A percentile compares a stretch with the other conserved stretches of the same genome.
Conservation (phyloP, 495 filamentous ascomycete species). For the Rhypophila decipiens region DNA sequence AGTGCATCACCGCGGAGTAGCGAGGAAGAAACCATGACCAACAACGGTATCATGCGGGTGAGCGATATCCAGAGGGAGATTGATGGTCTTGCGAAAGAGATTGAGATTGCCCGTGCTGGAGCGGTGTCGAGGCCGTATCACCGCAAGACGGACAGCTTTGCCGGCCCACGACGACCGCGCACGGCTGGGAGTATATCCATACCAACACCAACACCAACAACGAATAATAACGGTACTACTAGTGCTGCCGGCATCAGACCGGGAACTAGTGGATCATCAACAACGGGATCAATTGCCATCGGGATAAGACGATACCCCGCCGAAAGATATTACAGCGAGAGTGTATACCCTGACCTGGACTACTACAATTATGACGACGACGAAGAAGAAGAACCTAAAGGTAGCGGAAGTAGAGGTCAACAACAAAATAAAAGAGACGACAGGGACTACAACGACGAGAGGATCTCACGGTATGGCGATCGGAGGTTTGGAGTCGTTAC, state of each 20-base stretch:
- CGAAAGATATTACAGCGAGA: slow-evolving; percentile 26
- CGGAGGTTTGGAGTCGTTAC: slow-evolving; percentile 17
- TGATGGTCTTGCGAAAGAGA: slow-evolving; percentile 25
- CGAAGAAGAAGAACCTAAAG: no score
- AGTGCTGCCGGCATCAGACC: slow-evolving; percentile 12
- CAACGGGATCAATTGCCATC: no score
- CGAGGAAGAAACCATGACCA: slow-evolving; percentile 41
- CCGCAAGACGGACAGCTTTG: background rate
- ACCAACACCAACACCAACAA: slow-evolving; percentile 7
- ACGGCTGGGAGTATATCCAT: slow-evolving; percentile 3
- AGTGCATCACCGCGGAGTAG: slow-evolving; percentile 30
- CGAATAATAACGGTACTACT: slow-evolving; percentile 1
- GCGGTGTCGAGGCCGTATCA: background rate
- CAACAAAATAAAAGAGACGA: no score
- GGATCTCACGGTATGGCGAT: slow-evolving; percentile 17
- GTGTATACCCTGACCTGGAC: slow-evolving; percentile 21
- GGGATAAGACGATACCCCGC: slow-evolving; percentile 8
- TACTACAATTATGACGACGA: no score
- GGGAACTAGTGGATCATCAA: slow-evolving; percentile 9
- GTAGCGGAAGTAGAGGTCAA: no score
- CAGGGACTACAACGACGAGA: slow-evolving; percentile 17
- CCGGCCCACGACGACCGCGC: background rate
- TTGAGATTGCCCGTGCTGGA: slow-evolving; percentile 13
- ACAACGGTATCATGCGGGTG: slow-evolving; percentile 35
- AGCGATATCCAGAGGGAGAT: slow-evolving; percentile 34